Conservation (phyloP, 805 yeast species). For the Pichia membranifaciens region DNA sequence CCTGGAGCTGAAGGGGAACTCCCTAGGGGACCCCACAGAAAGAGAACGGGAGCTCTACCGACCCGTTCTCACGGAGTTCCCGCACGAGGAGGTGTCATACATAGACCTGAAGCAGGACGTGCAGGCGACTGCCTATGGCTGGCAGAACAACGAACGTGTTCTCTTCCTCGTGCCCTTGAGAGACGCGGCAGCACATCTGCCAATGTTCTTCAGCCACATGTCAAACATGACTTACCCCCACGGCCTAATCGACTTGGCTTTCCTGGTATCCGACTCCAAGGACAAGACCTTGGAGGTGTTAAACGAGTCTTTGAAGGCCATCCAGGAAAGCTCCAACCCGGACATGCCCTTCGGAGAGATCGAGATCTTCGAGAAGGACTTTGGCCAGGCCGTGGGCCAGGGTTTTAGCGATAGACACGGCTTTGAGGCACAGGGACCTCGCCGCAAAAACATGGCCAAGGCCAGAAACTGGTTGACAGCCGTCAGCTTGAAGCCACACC, state of each 20-base stretch:
- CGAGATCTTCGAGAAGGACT: slow-evolving; percentile 85
- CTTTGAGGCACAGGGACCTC: slow-evolving; percentile 91
- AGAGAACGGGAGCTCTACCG: slow-evolving; percentile 1
- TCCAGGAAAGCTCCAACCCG: slow-evolving; percentile 62
- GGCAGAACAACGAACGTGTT: slow-evolving; percentile 49
- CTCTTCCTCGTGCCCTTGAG: slow-evolving; percentile 53
- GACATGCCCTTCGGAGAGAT: slow-evolving; percentile 72
- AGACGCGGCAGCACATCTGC: slow-evolving; percentile 55
- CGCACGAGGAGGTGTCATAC: slow-evolving; percentile 10
- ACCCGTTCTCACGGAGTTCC: slow-evolving; percentile 15
- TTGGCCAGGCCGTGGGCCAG: slow-evolving; percentile 91
- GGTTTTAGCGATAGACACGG: slow-evolving; percentile 92
- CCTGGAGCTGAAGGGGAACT: not conserved
- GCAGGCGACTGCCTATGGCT: slow-evolving; percentile 41
- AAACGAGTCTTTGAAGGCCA: slow-evolving; percentile 43
- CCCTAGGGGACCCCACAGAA: not conserved
- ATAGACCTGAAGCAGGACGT: slow-evolving; percentile 38
- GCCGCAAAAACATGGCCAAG: slow-evolving; percentile 91
- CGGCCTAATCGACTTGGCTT: slow-evolving; percentile 55
- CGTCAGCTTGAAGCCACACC: slow-evolving; percentile 84
- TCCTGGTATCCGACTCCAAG: slow-evolving; percentile 82
- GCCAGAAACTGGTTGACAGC: slow-evolving; percentile 93
- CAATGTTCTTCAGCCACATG: slow-evolving; percentile 57
- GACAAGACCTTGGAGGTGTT: slow-evolving; percentile 79
- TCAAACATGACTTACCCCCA: slow-evolving; percentile 54